phyloP scores from a whole-genome alignment of 1,139 yeast species.

The Nakaseomyces bracarensis region DNA sequence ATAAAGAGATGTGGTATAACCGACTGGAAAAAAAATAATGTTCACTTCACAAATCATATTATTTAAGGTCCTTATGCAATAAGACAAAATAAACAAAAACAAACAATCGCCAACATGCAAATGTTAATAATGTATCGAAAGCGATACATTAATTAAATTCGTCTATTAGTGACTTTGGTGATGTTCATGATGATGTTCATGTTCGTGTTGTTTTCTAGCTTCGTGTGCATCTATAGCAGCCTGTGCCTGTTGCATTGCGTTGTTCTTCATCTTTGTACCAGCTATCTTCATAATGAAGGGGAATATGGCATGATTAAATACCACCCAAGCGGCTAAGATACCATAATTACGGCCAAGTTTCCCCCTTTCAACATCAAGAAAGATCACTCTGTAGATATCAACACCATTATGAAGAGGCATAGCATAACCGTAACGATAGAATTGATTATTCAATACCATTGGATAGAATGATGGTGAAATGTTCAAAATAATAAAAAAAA shows the following conservation, averaged over 20 bases:
- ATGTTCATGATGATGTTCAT: too few species aligned
- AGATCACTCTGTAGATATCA: slow-evolving; percentile 46
- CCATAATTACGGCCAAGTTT: slow-evolving; percentile 52
- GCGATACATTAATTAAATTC: too few species aligned
- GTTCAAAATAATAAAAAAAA: slow-evolving; percentile 51
- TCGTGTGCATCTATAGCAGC: slow-evolving; percentile 4
- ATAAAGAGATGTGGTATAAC: too few species aligned
- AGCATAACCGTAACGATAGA: slow-evolving; percentile 56
- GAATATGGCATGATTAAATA: slow-evolving; percentile 37
- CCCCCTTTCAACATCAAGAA: slow-evolving; percentile 49
- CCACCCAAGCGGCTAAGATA: slow-evolving; percentile 49
- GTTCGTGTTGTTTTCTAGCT: background rate
- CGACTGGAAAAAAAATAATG: background rate
- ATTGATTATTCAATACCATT: slow-evolving; percentile 42
- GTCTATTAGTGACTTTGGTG: too few species aligned
- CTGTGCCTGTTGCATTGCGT: slow-evolving; percentile 5
- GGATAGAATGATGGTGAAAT: slow-evolving; percentile 58
- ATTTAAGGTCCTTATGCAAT: too few species aligned
- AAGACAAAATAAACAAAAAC: too few species aligned
- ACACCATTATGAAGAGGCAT: slow-evolving; percentile 54
- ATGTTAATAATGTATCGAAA: too few species aligned
- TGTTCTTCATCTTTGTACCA: slow-evolving; percentile 13
- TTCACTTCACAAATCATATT: background rate
- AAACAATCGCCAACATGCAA: too few species aligned
- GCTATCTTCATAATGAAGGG: slow-evolving; percentile 38